Evolutionary conservation across 1,284 basidiomycete species (phyloP), one percentile per base, ranked within the genome.

Genomic region (Ceratorhiza oryzae-sativae): DNA sequence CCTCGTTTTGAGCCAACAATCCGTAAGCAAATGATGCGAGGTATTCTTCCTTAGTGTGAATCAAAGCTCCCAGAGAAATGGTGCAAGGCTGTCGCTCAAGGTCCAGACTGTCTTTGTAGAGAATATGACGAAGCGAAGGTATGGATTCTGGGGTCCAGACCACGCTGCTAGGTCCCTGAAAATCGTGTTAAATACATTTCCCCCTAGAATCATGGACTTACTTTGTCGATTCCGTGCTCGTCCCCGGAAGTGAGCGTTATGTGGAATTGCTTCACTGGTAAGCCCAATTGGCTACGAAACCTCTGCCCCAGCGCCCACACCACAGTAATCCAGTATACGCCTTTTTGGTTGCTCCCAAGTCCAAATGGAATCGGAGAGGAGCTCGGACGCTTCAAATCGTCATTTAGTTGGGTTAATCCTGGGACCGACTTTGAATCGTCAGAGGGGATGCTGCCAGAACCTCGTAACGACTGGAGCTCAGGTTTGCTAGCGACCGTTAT

Each of bases 231-330:
- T 49, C 80, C 79, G 73, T 84, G 83, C 67, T 83, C 79, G 73
- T 86, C 83, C 5, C 76, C 75, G 2, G 76, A 72, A 10, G 84
- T 83, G 15, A 88, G 79, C 2, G 83, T 84, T 75, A 88, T 83
- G 76, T 88, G 85, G 75, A 87, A 88, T 30, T 86, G 80, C 76
- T 85, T 86, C 2, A 83, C 81, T 36, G 81, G 79, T 10, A 88
- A 80, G 1, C 85, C 84, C 10, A 84, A 77, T 34, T 80, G 79
- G 75, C 83, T 85, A 0, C 87, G 83, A 39, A 84, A 77, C 25
- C 80, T 79, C 74, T 88, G 85, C 4, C 84, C 86, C 12, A 83
- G 82, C 49, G 84, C 85, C 86, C 86, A 88, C 2, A 88, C 80
- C n/a, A 87, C 79, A 9, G 86, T 83, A 13, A 85, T 80, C 76